phyloP scores from a whole-genome alignment of 352 stramenopile species.

The Phytophthora syringae region DNA sequence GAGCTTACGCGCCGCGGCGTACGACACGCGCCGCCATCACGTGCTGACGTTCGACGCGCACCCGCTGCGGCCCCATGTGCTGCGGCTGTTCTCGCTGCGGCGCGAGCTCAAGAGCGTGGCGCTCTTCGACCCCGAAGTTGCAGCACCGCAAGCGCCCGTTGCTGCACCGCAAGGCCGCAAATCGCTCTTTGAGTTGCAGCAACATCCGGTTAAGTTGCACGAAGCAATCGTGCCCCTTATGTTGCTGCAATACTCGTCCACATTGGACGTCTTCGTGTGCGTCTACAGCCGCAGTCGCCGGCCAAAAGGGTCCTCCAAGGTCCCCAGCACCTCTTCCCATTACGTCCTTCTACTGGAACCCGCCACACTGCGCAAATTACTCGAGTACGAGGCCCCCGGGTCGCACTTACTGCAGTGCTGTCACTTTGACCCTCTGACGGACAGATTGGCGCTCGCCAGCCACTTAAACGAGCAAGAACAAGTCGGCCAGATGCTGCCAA shows the following conservation, averaged over 20 bases:
- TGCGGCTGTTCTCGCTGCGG: constrained; percentile 78
- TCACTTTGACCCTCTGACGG: constrained; percentile 46
- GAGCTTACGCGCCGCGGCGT: constrained; percentile 56
- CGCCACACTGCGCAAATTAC: constrained; percentile 58
- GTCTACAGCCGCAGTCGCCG: constrained; percentile 46
- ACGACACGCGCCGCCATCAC: constrained; percentile 76
- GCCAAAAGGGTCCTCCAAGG: constrained; percentile 1
- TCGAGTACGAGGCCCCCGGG: constrained; percentile 53
- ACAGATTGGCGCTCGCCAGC: constrained; percentile 54
- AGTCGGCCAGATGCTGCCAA: constrained; percentile 17
- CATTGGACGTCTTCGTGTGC: constrained; percentile 67
- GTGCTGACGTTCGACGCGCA: constrained; percentile 67
- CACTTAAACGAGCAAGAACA: constrained; percentile 3
- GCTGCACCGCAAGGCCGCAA: neutral
- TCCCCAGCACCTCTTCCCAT: constrained; percentile 31
- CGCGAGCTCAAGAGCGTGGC: constrained; percentile 64
- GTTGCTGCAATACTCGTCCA: constrained; percentile 48
- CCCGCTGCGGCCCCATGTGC: constrained; percentile 48
- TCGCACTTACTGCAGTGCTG: constrained; percentile 50
- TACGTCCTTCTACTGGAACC: constrained; percentile 71
- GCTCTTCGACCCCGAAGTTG: constrained; percentile 45
- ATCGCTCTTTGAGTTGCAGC: constrained; percentile 28
- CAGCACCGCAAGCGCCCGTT: constrained; percentile 1
- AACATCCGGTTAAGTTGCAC: constrained; percentile 9
- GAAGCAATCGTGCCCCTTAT: constrained; percentile 30